Evolutionary conservation across 2,329 filamentous ascomycete genomes (phyloP), one percentile per base, ranked within the genome.

Genomic region (Ciborinia camelliae): DNA sequence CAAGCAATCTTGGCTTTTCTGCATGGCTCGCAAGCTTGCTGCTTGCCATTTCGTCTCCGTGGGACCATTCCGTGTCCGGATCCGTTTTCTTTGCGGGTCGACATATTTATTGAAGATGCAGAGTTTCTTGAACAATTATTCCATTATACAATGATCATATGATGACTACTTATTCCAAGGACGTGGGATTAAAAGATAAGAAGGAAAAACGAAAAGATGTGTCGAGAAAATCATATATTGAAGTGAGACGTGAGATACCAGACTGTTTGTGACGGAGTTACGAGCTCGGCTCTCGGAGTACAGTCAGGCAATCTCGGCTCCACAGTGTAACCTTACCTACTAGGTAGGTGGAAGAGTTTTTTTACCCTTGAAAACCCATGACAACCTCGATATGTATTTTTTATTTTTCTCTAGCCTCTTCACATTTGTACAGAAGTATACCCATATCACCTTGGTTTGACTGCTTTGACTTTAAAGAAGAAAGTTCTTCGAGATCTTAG

Each of bases 1-100:
- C 72, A 74, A 45, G 69, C 66, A 32, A 72, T 69, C 57, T 74
- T 74, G 10, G 72, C 72, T 52, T 72, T 72, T 15, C 72, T 66
- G 65, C 73, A 73, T 28, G 71, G 67, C 47, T 62, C 54, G 52
- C 58, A 66, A 12, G 70, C 69, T 53, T 70, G 70, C 41, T 70
- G 68, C 52, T 72, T 72, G 20, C 73, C 73, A 65, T 73, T 74
- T 32, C 72, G 67, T 32, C 73, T 68, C 41, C 70, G 64, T 15
- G 68, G 67, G 47, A 62, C 59, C 43, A 52, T 28, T 52, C 26
- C 48, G 50, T 41, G 15, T 26, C 32, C 48, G 50, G 30, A 10
- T 26, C 32, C 30, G 28, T 35, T 58, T n/a, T 58, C 39, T 23
- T 43, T 32, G 54, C 39, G 28, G 39, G 28, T 30, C 18, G 39